Base-by-base conservation (phyloP, 306 rosid species). In the Trichosanthes truncata region DNA sequence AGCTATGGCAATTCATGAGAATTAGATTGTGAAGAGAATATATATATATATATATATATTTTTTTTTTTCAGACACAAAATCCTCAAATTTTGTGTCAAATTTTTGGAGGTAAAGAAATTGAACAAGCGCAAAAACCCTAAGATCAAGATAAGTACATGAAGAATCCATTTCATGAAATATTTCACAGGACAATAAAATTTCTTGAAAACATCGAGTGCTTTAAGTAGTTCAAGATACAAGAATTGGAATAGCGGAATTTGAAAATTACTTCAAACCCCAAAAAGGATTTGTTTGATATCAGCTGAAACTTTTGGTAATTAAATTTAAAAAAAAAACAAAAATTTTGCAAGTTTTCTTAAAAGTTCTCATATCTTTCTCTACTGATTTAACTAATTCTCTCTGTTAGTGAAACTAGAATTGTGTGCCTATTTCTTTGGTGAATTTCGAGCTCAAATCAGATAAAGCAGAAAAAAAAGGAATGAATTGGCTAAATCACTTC, bases 381-480 rank as follows among this genome's bases (percentile, higher is more conserved):
- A 46, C 55, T 72, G 38, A 46, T 72, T 48, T 26, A 43, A 45
- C 57, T 20, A 60, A 60, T 10, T 60, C 11, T 40, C 45, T 35
- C 25, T 35, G 72, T 35, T 31, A 4, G 57, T 15, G 25, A 26
- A 15, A 65, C 72, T 1, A 68, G 8, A 69, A 43, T 10, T 23
- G 29, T 23, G 36, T 21, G 74, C 52, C 55, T 21, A 40, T 43
- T 69, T 69, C 76, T 23, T 43, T 69, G 5, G 76, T 43, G 74
- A 40, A 20, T 67, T 67, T 20, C 31, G 31, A 67, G 74, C 26
- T 67, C 52, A 40, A 41, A n/a, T 40, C 31, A n/a, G 13, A 46
- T 72, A 72, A 43, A 72, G 77, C 77, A 45, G 40, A 46, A 72
- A 23, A 72, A 72, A 45, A 72, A 29, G 38, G 38, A 72, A 11